Evolutionary conservation across 768 basidiomycete genomes (phyloP), one percentile per base, ranked within the genome.

Genomic region (Cystobasidium onofrii): DNA sequence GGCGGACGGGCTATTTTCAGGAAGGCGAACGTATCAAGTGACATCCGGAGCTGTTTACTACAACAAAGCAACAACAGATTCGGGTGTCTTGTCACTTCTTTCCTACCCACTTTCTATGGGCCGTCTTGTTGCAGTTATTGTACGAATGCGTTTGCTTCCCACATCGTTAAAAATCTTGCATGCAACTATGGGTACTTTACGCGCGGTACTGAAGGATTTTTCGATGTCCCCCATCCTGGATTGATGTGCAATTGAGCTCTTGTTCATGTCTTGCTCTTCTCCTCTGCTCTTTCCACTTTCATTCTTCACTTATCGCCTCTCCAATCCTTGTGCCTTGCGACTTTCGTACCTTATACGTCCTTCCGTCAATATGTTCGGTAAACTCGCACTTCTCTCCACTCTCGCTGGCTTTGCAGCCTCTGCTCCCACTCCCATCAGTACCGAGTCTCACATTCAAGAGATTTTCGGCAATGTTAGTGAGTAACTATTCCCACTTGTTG

Each of bases 401-500:
- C 54, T 71, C 29, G 69, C 44, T 29, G 69, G 29, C 54, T 44
- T 71, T 12, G 69, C 34, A 20, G 69, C 69, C 54, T 54, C 69
- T 36, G 54, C 69, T 36, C 69, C 55, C 55, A 29, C 69, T 36
- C 69, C 55, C 55, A 29, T 61, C 54, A 31, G 34, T 34, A 23
- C 23, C 54, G 29, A 55, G 46, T 50, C 46, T 29, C 7, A 20
- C 25, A 55, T 54, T 54, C 12, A 10, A 34, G 55, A n/a, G 17
- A 60, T 34, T 44, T 71, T 33, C 69, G 69, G 69, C 34, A 33
- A 31, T n/a, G 60, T 57, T 33, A 36, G 69, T 71, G 55, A 71
- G 69, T 44, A 20, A 18, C 20, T 34, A 4, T n/a, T 33, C 36
- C 15, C 31, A 4, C 27, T 64, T 39, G 23, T 64, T 36, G 34